Base-by-base conservation (phyloP, 257 asterid genomes). In the Penstemon newberryi region DNA sequence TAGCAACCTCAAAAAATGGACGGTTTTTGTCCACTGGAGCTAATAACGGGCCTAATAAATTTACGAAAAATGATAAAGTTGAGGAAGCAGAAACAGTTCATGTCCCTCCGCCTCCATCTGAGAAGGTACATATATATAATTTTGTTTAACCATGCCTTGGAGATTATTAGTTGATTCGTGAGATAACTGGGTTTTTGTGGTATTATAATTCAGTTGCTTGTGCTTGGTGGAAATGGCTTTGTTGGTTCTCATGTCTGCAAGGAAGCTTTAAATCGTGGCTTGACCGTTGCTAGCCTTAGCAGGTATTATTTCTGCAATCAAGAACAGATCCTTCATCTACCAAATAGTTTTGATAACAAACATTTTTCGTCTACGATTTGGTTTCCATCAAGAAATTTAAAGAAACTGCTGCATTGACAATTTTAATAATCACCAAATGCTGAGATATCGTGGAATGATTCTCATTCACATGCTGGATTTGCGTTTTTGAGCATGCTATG, bases 191-290 rank as follows among this genome's bases (percentile, higher is more conserved):
- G 33, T 66, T 36, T 40, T 45, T 72, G 15, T 40, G 42, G 40
- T 65, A 67, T 73, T 1, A 42, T 53, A 54, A 65, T 80, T 74
- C 83, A 94, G 99, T 72, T 94, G 79, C 97, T 94, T 65, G 99
- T 94, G 82, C 85, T 94, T 38, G 99, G 99, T 11, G 99, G 97
- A 77, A 94, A 84, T 81, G 99, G 99, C 55, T 94, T 87, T 78
- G 99, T 94, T 63, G 99, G 99, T 49, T 90, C 97, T 60, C 97
- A 94, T 80, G 57, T 94, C 68, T 94, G 97, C 79, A 84, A 83
- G 82, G 99, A 94, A 80, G 99, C 97, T 71, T 50, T 89, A 71
- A 76, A 78, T 61, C 85, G 84, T 65, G 97, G 97, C 67, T 66
- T 94, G 54, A 68, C 84, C 4, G 93, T 91, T 69, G 90, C 91